A percentile compares a stretch with the other conserved stretches of the same genome.
Conservation (phyloP, 176 grass and related monocot genomes). For the Bolboschoenus planiculmis region DNA sequence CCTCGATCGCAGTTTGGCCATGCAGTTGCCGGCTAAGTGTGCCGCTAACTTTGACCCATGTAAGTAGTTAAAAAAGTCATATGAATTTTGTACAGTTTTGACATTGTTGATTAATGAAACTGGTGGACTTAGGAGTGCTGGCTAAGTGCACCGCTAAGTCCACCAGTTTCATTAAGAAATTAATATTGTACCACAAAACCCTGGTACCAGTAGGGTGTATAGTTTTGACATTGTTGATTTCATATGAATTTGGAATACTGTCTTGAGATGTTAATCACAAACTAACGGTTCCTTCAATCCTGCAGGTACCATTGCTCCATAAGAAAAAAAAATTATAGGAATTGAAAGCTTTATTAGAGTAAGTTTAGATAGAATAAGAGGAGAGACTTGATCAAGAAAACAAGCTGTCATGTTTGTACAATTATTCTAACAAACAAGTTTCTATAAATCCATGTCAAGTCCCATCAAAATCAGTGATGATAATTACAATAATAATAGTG, state of each 20-base stretch:
- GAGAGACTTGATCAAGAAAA: not conserved
- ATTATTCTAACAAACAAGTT: not conserved
- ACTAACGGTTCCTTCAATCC: not conserved
- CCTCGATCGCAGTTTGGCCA: constrained; percentile 31
- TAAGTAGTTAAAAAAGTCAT: constrained; percentile 7
- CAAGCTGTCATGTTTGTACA: constrained; percentile 3
- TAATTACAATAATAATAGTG: not conserved
- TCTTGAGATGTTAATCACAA: not conserved
- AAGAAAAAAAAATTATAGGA: not conserved
- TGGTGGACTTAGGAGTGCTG: too few relatives aligned
- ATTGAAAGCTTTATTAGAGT: not conserved
- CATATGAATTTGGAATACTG: not conserved
- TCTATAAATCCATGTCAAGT: not conserved
- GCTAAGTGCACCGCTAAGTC: too few relatives aligned
- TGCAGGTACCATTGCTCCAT: constrained; percentile 1
- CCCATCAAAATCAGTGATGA: not conserved
- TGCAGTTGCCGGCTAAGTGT: constrained; percentile 36
- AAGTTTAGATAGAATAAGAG: constrained; percentile 17
- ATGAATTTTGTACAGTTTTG: too few relatives aligned
- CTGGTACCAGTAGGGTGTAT: too few relatives aligned
- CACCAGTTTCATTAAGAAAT: too few relatives aligned
- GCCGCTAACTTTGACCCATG: constrained; percentile 20
- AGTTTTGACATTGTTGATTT: not conserved
- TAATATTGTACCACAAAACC: too few relatives aligned
- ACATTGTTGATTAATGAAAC: not conserved